Evolutionary conservation across 73 alveolate species (phyloP).

Genomic region (Effrenium voratum): DNA sequence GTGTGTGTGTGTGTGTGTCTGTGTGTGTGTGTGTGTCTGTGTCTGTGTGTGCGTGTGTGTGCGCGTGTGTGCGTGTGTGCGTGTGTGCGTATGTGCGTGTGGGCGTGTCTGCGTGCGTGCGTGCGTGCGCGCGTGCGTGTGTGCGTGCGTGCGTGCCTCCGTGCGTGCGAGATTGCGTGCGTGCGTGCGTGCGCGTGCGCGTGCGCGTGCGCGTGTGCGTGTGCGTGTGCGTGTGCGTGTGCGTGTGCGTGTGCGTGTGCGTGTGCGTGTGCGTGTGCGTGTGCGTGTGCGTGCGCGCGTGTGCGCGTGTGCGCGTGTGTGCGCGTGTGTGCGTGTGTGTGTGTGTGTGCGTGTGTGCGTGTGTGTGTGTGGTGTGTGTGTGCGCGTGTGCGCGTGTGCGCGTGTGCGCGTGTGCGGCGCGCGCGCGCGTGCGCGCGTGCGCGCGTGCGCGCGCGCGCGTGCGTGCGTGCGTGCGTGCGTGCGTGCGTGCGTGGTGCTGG

Average conservation of each 20-base stretch:
- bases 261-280: constrained; percentile 10
- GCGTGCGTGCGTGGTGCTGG: too few relatives aligned
- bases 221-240: background rate
- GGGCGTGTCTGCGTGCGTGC: too few relatives aligned
- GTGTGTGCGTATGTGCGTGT: background rate
- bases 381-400: background rate
- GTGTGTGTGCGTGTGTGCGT: background rate
- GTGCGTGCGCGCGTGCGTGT: too few relatives aligned
- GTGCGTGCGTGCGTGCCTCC: too few relatives aligned
- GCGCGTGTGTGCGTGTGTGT: background rate
- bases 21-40: background rate
- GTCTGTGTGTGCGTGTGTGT: background rate
- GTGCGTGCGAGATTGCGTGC: too few relatives aligned
- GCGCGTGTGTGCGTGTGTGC: background rate
- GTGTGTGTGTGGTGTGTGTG: too few relatives aligned
- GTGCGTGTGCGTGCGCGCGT: background rate
- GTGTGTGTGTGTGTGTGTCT: background rate
- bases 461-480: too few relatives aligned
- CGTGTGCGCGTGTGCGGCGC: too few relatives aligned
- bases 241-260: constrained; percentile 7
- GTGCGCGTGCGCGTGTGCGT: background rate
- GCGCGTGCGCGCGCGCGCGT: too few relatives aligned
- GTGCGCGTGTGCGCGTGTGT: background rate
- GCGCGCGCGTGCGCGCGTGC: too few relatives aligned
- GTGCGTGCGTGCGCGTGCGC: constrained; percentile 3